These are phyloP conservation scores for Cystofilobasidium ferigula DNA, from an alignment of 768 basidiomycete genomes.

Conservation along the genomic window DNA sequence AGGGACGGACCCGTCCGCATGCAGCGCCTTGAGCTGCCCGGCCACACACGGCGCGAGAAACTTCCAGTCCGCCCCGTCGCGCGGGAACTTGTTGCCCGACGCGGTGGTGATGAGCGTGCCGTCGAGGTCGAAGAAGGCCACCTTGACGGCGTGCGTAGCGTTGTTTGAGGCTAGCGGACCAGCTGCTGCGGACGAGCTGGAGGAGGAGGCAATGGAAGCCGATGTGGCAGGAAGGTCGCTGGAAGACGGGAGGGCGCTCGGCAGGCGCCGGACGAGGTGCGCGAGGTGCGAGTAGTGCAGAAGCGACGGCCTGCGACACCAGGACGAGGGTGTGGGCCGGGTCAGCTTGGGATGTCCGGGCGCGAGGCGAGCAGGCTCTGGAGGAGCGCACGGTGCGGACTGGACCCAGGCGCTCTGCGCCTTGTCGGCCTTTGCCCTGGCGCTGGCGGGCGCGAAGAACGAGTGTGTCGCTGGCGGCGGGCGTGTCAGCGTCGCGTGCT, in stretches of 20 bases:
- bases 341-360: too few species aligned
- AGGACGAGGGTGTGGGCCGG: too few species aligned
- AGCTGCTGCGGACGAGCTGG: not conserved
- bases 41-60: constrained; percentile 67
- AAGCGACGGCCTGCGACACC: not conserved
- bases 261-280: not conserved
- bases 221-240: too few species aligned
- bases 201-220: not conserved
- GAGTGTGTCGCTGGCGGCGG: not conserved
- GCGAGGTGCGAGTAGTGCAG: constrained; percentile 1
- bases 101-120: constrained; percentile 59
- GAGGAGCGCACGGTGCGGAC: not conserved
- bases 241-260: not conserved
- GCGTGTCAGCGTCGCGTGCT: too few species aligned
- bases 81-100: constrained; percentile 43
- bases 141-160: constrained; percentile 40
- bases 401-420: not conserved
- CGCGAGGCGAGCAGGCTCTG: not conserved
- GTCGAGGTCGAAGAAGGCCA: constrained; percentile 77
- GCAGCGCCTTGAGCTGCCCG: constrained; percentile 50
- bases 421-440: not conserved
- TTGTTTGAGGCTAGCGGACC: not conserved
- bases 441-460: not conserved
- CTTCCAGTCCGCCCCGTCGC: constrained; percentile 46
- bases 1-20: constrained; percentile 51